phyloP scores from a whole-genome alignment of 768 basidiomycete species.

The Naganishia vishniacii region DNA sequence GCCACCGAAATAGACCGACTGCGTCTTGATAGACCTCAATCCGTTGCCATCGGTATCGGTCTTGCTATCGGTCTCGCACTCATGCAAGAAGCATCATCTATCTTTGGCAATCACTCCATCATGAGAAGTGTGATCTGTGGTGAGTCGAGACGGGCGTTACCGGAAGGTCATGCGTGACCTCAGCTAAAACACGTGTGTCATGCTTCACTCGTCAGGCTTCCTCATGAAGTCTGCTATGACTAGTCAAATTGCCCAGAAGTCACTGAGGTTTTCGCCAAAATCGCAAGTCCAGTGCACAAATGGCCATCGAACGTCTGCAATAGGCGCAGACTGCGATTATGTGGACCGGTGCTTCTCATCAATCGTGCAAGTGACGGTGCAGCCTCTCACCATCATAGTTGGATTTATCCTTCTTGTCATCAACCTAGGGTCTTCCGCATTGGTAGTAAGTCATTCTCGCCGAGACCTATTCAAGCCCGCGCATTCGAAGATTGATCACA shows the following conservation, averaged over 20 bases:
- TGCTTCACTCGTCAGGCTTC: no score
- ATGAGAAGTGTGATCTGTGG: not conserved
- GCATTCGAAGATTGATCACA: not conserved
- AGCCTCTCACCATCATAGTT: slow-evolving; percentile 59
- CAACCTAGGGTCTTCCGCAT: slow-evolving; percentile 67
- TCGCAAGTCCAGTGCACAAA: slow-evolving; percentile 59
- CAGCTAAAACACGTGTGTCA: no score
- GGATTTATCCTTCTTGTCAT: slow-evolving; percentile 61
- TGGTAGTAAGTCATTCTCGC: slow-evolving; percentile 51
- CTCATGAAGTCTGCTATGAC: slow-evolving; percentile 44
- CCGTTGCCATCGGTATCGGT: slow-evolving; percentile 62
- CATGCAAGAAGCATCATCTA: slow-evolving; percentile 55
- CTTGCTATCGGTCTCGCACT: slow-evolving; percentile 57
- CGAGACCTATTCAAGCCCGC: not conserved
- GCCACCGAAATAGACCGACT: not conserved
- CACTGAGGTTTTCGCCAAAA: slow-evolving; percentile 62
- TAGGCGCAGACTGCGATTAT: slow-evolving; percentile 59
- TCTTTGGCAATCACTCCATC: not conserved
- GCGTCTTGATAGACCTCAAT: slow-evolving; percentile 46
- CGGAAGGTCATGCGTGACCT: no score
- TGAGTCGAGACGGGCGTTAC: no score
- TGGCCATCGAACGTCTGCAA: slow-evolving; percentile 66
- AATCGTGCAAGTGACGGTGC: slow-evolving; percentile 39
- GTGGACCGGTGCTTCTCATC: slow-evolving; percentile 42
- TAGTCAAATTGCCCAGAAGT: slow-evolving; percentile 60